A percentile compares a stretch with the other conserved stretches of the same genome.
These are phyloP conservation scores for Phalaenopsis aphrodite DNA, from an alignment of 106 monocot genomes.

Conservation along the genomic window DNA sequence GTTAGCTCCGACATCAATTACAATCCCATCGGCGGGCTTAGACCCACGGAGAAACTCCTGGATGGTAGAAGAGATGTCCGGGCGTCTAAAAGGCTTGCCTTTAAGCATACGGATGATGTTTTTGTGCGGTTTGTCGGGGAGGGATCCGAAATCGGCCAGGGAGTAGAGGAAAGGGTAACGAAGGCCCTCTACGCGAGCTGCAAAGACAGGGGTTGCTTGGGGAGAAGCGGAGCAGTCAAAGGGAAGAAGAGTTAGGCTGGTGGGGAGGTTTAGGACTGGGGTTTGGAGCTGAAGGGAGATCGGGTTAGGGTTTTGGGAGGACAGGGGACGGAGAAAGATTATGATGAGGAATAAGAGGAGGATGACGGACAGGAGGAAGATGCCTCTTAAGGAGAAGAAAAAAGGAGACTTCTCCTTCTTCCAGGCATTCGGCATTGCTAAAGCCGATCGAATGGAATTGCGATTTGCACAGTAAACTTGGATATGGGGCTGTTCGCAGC, in stretches of 20 bases:
- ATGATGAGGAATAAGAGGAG: conserved; percentile 19
- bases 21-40: conserved; percentile 30
- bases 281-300: conserved; percentile 1
- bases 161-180: conserved; percentile 78
- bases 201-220: conserved; percentile 82
- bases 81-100: conserved; percentile 77
- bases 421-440: conserved; percentile 70
- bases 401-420: conserved; percentile 33
- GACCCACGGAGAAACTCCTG: conserved; percentile 59
- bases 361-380: conserved; percentile 24
- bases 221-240: conserved; percentile 67
- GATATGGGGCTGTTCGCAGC: too few relatives aligned
- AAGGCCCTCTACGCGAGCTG: conserved; percentile 76
- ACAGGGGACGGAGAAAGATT: conserved; percentile 6
- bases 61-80: conserved; percentile 75
- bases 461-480: too few relatives aligned
- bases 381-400: conserved; percentile 25
- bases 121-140: conserved; percentile 97
- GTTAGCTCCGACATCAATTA: conserved; percentile 84
- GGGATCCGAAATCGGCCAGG: conserved; percentile 74
- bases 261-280: conserved; percentile 10
- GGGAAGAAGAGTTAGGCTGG: conserved; percentile 26
- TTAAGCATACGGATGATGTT: conserved; percentile 88
- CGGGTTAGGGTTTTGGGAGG: conserved; percentile 9
- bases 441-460: not conserved